Base-by-base conservation (phyloP, 140 eudicot species). In the Anethum foeniculum region DNA sequence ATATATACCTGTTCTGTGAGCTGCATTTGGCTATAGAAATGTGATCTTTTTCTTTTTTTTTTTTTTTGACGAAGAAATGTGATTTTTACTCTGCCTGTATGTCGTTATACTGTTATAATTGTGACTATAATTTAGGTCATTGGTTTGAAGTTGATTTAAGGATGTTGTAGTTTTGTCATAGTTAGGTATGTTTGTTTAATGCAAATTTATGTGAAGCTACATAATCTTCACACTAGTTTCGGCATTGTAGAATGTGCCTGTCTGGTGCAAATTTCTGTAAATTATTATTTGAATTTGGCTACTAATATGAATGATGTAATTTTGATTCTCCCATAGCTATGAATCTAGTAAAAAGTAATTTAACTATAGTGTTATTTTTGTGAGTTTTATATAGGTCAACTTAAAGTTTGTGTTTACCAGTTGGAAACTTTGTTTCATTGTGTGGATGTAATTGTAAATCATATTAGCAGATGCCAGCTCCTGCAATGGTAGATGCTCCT, bases 391-490 rank as follows among this genome's bases (percentile, higher is more conserved):
- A 23, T 41, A 7, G 18, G 18, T 36, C 27, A 72, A 43, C 54
- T 73, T 41, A 43, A 41, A 46, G 32, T 8, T 7, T 75, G 34
- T 14, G 2, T 47, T 48, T 27, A 69, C 56, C 2, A 6, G 12
- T 46, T 10, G 23, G 15, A 25, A 25, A 5, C 13, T 47, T 47
- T 6, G 1, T 5, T 43, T 23, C 77, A 6, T 43, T n/a, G 1
- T 72, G 10, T 32, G 27, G 52, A 74, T 43, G 15, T 75, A 44
- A 52, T 27, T 75, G 64, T 47, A 51, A 54, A 56, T 73, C 21
- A 56, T 80, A 39, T 47, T 5, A 69, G 65, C 87, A 95, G 97
- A 80, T 95, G 85, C 88, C 96, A 16, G 89, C 83, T 79, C 85
- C 94, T 46, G 82, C 85, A 75, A 80, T 81, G 58, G 89, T 85